Evolutionary conservation across 179 eudicot genomes (phyloP), one percentile per base, ranked within the genome.

Genomic region (Spergularia azorica): DNA sequence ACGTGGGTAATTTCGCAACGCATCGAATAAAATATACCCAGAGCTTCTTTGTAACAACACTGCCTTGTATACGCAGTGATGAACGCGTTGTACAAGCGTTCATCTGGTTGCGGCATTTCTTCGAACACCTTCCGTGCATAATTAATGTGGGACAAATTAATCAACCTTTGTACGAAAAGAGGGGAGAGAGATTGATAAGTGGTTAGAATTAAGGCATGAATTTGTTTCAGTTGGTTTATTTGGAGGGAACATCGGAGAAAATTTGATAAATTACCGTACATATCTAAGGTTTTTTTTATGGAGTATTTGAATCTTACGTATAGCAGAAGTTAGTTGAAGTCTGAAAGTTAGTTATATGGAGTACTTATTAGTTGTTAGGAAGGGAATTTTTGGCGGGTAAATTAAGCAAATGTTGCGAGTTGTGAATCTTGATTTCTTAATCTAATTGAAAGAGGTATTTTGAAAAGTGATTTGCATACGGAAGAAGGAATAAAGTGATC

Each of bases 121-220:
- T 88, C 90, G 80, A 88, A 86, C 90, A 88, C n/a, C 70, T 83
- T 74, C 65, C 85, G 89, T 16, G 87, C 91, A 74, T 88, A 84
- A 46, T 76, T 67, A 8, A 79, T 70, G n/a, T 81, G 83, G 8
- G 87, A 77, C 14, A 66, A 60, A 66, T 26, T 50, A 1, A 85
- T 21, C 10, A 87, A 75, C 17, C 56, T 77, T 32, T 62, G 63
- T 0, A 72, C 60, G 20, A 87, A 82, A 18, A 67, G 18, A 56
- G 83, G 71, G 3, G 72, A 55, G 13, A 85, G 56, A 58, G 65
- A 48, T n/a, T 59, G 39, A 73, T 76, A 46, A 0, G 72, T 67
- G 46, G 84, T 78, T 56, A 63, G 18, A 78, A 85, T 63, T 63
- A 85, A 61, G 13, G 88, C 78, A 48, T 87, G 90, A 11, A 85